These are phyloP conservation scores for Colletotrichum sp. DNA, from an alignment of 2,329 filamentous ascomycete genomes.

Conservation along the genomic window DNA sequence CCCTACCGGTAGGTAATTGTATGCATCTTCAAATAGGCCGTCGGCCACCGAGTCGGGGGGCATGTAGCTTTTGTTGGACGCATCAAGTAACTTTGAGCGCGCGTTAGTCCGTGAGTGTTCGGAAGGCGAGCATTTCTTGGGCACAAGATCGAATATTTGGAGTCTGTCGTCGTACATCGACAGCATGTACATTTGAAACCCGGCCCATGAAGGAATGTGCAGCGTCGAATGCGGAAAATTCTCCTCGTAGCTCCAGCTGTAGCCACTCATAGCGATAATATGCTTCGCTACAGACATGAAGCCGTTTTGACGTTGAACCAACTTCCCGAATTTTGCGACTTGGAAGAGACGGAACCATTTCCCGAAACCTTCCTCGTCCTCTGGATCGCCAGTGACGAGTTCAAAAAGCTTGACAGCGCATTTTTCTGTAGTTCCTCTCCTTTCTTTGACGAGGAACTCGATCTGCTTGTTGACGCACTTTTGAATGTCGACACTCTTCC, in stretches of 20 bases:
- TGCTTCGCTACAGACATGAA: no score
- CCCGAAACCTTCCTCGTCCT: neutral
- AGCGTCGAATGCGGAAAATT: neutral
- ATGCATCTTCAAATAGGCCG: neutral
- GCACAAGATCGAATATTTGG: neutral
- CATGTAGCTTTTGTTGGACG: no score
- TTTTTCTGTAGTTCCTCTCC: neutral
- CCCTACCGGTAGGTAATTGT: neutral
- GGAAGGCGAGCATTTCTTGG: neutral
- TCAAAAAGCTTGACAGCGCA: neutral
- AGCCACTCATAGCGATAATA: no score
- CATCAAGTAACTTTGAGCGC: no score
- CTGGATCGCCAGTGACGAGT: accelerated
- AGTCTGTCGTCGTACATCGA: neutral
- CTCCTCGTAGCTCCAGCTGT: no score
- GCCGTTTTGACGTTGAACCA: neutral
- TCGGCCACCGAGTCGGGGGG: neutral
- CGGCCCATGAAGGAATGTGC: neutral
- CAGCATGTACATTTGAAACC: accelerated
- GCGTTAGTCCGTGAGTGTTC: no score
- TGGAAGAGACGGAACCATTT: neutral
- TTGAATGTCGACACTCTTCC: neutral
- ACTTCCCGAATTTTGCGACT: neutral
- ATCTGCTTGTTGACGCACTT: accelerated
- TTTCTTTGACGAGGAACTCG: neutral